These are phyloP conservation scores for Hymenoscyphus repandus DNA, from an alignment of 2,329 filamentous ascomycete species.

Conservation along the genomic window DNA sequence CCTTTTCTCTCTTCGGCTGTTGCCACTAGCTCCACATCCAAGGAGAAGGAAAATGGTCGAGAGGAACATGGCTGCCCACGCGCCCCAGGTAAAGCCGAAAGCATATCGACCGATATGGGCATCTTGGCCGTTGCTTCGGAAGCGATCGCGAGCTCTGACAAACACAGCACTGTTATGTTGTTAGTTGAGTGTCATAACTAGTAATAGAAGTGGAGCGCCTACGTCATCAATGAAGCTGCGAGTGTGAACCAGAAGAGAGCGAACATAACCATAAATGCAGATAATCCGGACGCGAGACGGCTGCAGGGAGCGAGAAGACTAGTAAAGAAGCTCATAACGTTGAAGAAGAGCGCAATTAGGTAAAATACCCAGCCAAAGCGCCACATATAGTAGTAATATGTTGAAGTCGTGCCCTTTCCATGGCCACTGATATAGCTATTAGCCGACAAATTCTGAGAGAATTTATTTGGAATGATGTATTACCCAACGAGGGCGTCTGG, in stretches of 20 bases:
- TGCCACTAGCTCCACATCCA: conserved; percentile 43
- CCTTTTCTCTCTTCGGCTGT: conserved; percentile 28
- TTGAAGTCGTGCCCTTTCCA: conserved; percentile 49
- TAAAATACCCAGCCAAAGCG: conserved; percentile 92
- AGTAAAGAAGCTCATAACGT: conserved; percentile 59
- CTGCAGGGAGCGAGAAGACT: conserved; percentile 66
- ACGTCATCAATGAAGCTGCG: conserved; percentile 72
- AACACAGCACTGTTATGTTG: conserved; percentile 47
- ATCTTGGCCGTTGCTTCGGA: conserved; percentile 47
- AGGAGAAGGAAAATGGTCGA: conserved; percentile 63
- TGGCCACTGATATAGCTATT: conserved; percentile 39
- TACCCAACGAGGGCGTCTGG: conserved; percentile 50
- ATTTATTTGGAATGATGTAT: conserved; percentile 16
- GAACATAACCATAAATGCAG: conserved; percentile 49
- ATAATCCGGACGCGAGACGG: conserved; percentile 63
- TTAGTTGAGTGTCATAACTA: conserved; percentile 18
- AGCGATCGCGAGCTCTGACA: conserved; percentile 63
- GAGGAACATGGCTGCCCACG: conserved; percentile 61
- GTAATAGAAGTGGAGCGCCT: conserved; percentile 31
- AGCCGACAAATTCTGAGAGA: neutral
- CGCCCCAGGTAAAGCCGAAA: conserved; percentile 74
- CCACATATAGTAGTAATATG: conserved; percentile 73
- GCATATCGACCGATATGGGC: conserved; percentile 62
- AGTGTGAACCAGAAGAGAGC: conserved; percentile 67
- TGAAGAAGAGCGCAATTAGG: conserved; percentile 79